A percentile compares a stretch with the other conserved stretches of the same genome.
phyloP scores from a whole-genome alignment of 2,329 filamentous ascomycete genomes.

The Emericellopsis atlantica region DNA sequence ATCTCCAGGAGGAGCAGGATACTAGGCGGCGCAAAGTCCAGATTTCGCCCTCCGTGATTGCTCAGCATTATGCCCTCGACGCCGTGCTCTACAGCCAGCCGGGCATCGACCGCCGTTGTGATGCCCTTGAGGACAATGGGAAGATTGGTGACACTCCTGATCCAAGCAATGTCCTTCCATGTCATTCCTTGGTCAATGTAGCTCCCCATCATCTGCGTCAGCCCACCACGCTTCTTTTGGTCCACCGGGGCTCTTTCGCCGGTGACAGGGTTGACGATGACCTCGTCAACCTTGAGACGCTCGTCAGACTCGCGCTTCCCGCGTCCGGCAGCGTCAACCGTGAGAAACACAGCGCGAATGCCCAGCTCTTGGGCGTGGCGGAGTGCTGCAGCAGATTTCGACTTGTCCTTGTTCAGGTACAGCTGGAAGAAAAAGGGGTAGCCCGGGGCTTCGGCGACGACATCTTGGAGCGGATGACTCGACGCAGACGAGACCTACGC shows the following conservation, averaged over 20 bases:
- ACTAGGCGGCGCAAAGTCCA: conserved; percentile 22
- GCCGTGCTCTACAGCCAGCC: conserved; percentile 39
- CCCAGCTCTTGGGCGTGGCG: neutral
- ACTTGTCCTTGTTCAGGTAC: conserved; percentile 1
- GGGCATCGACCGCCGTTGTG: conserved; percentile 14
- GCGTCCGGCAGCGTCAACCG: conserved; percentile 1
- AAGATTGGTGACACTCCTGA: conserved; percentile 35
- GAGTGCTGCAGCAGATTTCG: neutral
- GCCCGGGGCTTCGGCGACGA: neutral
- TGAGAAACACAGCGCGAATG: conserved; percentile 1
- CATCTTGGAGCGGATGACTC: neutral
- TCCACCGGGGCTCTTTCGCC: conserved; percentile 16
- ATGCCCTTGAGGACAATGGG: conserved; percentile 16
- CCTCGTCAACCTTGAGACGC: conserved; percentile 2
- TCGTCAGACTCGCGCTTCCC: conserved; percentile 8
- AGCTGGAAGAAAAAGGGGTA: conserved; percentile 2
- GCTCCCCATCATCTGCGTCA: conserved; percentile 38
- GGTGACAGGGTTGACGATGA: conserved; percentile 1
- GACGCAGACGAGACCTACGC: conserved; percentile 1
- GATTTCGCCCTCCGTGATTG: conserved; percentile 55
- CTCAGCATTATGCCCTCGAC: conserved; percentile 56
- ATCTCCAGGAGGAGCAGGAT: conserved; percentile 38
- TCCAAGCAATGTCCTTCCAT: conserved; percentile 48
- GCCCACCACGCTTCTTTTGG: conserved; percentile 33
- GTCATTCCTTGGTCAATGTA: conserved; percentile 50